phyloP scores from a whole-genome alignment of 31 red algal genomes.

The Endocladia muricata region DNA sequence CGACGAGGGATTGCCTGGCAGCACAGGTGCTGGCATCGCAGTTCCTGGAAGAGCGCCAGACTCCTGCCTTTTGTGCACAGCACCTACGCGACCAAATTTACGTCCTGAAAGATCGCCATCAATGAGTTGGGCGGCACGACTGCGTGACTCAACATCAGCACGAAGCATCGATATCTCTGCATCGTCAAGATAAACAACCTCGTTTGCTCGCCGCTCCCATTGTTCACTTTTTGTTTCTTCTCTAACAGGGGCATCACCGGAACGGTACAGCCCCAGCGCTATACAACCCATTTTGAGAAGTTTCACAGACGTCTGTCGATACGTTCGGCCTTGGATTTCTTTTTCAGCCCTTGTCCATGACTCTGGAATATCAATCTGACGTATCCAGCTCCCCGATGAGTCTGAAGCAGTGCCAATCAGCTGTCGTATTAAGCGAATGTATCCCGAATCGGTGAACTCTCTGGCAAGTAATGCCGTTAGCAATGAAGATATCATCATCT shows the following conservation, averaged over 20 bases:
- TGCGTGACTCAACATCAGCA: constrained; percentile 25
- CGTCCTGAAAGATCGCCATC: constrained; percentile 4
- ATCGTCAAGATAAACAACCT: constrained; percentile 44
- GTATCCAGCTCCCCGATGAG: constrained; percentile 43
- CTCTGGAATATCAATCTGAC: constrained; percentile 62
- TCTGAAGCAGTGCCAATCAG: constrained; percentile 51
- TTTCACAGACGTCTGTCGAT: constrained; percentile 54
- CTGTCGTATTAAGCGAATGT: constrained; percentile 55
- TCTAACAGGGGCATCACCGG: constrained; percentile 61
- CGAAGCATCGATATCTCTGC: constrained; percentile 28
- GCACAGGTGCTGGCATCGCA: background rate
- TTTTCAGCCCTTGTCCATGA: constrained; percentile 58
- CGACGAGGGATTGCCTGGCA: background rate
- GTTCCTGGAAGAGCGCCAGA: background rate
- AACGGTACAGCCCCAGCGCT: constrained; percentile 77
- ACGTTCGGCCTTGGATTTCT: constrained; percentile 48
- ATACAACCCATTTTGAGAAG: constrained; percentile 54
- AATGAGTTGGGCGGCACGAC: constrained; percentile 10
- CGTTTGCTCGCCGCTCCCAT: constrained; percentile 28
- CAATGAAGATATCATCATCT: constrained; percentile 83
- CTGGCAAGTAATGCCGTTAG: constrained; percentile 58
- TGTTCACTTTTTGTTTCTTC: constrained; percentile 50
- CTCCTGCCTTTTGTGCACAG: constrained; percentile 14
- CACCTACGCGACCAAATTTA: constrained; percentile 16
- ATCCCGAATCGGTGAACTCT: constrained; percentile 69